Conservation (phyloP, 1,139 yeast species). For the Diutina pseudorugosa region DNA sequence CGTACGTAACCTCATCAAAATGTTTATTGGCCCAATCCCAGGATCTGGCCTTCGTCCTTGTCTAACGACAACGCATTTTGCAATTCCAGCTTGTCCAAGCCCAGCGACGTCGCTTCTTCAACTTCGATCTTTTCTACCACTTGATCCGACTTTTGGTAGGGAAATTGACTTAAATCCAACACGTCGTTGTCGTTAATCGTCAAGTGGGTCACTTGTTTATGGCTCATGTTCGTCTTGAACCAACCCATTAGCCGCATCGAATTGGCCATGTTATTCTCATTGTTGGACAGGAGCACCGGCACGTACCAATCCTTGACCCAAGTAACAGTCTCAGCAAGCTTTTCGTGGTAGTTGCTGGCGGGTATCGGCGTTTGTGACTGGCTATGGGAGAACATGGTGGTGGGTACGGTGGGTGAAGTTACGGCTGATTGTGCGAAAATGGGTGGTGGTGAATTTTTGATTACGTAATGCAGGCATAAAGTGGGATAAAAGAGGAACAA, state of each 20-base stretch:
- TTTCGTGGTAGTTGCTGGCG: conserved; percentile 2
- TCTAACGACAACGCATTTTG: conserved; percentile 11
- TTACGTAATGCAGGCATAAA: not conserved
- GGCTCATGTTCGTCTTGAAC: conserved; percentile 19
- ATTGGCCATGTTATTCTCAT: conserved; percentile 11
- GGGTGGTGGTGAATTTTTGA: not conserved
- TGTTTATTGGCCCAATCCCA: conserved; percentile 8
- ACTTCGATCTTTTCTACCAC: conserved; percentile 6
- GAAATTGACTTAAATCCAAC: conserved; percentile 20
- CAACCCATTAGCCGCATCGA: conserved; percentile 25
- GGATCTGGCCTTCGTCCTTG: conserved; percentile 11
- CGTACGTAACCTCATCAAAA: not conserved
- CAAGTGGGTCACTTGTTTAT: conserved; percentile 8
- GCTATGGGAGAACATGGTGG: not conserved
- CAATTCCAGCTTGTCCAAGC: conserved; percentile 8
- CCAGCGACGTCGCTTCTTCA: conserved; percentile 4
- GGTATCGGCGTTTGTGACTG: conserved; percentile 4
- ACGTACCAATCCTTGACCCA: conserved; percentile 34
- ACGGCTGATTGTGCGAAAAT: not conserved
- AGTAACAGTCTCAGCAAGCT: conserved; percentile 17
- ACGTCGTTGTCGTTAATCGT: conserved; percentile 14
- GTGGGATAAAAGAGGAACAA: not conserved
- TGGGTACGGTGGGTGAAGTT: not conserved
- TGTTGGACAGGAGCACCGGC: conserved; percentile 12
- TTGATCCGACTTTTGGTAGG: conserved; percentile 12